phyloP scores from a whole-genome alignment of 2,329 filamentous ascomycete species.

The Botryosphaeria dothidea region DNA sequence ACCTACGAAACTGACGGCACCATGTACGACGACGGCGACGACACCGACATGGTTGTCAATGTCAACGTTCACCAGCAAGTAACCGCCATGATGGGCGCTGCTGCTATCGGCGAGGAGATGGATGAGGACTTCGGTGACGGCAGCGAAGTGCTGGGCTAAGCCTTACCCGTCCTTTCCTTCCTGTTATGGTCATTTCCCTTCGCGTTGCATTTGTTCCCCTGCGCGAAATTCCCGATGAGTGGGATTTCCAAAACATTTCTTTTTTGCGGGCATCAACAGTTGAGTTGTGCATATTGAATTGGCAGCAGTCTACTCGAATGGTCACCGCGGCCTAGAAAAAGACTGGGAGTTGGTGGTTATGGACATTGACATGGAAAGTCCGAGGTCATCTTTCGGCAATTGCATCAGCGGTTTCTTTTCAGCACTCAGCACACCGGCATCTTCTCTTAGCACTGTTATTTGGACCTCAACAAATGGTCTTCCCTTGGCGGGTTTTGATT shows the following conservation, averaged over 20 bases:
- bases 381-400: slow-evolving; percentile 9
- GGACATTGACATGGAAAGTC: slow-evolving; percentile 2
- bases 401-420: slow-evolving; percentile 10
- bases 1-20: slow-evolving; percentile 33
- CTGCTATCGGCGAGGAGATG: slow-evolving; percentile 42
- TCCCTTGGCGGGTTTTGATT: background rate
- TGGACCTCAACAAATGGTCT: background rate
- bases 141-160: slow-evolving; percentile 44
- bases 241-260: background rate
- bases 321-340: slow-evolving; percentile 1
- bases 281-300: background rate
- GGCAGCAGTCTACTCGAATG: background rate
- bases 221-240: background rate
- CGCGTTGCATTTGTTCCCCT: background rate
- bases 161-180: background rate
- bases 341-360: slow-evolving; percentile 14
- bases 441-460: background rate
- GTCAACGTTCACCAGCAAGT: slow-evolving; percentile 40
- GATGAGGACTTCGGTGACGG: slow-evolving; percentile 48
- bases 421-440: slow-evolving; percentile 4
- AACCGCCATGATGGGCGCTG: slow-evolving; percentile 39
- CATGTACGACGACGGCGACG: slow-evolving; percentile 21
- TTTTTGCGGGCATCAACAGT: background rate
- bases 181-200: background rate
- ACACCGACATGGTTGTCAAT: slow-evolving; percentile 34